A percentile compares a stretch with the other conserved stretches of the same genome.
Conservation (phyloP, 164 flowering plant species). For the Echeveria elegans region DNA sequence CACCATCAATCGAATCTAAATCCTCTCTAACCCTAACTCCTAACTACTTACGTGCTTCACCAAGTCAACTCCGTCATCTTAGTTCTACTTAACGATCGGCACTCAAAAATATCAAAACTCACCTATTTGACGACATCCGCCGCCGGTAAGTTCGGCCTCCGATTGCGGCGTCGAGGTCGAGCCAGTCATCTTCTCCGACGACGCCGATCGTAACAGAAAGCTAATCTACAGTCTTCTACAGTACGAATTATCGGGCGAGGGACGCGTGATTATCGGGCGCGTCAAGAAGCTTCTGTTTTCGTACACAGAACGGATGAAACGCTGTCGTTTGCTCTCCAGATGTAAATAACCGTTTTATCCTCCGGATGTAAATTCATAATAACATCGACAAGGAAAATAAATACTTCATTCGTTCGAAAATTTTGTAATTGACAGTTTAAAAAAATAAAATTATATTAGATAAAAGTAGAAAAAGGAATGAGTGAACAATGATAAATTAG, state of each 20-base stretch:
- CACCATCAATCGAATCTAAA: neutral
- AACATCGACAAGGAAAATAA: too few relatives aligned
- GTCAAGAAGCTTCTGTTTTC: neutral
- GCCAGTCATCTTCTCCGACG: neutral
- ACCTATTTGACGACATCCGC: too few relatives aligned
- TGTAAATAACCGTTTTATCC: neutral
- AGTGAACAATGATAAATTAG: too few relatives aligned
- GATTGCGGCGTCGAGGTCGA: slow-evolving; percentile 1
- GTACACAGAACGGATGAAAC: too few relatives aligned
- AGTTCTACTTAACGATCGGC: neutral
- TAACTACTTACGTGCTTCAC: neutral
- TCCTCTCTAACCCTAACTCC: neutral
- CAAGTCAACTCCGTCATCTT: neutral
- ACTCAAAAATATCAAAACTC: neutral
- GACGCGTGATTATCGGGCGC: slow-evolving; percentile 6
- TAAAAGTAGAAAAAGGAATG: too few relatives aligned
- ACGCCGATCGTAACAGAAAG: neutral
- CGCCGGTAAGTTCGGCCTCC: neutral
- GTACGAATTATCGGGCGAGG: slow-evolving; percentile 2
- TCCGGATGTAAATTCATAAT: neutral
- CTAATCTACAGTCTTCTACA: neutral
- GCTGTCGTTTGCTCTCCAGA: too few relatives aligned
- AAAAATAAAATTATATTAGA: too few relatives aligned
- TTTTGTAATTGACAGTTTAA: too few relatives aligned
- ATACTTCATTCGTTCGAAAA: too few relatives aligned